phyloP scores from a whole-genome alignment of 305 asterid genomes.

The Fraxinus nigra region DNA sequence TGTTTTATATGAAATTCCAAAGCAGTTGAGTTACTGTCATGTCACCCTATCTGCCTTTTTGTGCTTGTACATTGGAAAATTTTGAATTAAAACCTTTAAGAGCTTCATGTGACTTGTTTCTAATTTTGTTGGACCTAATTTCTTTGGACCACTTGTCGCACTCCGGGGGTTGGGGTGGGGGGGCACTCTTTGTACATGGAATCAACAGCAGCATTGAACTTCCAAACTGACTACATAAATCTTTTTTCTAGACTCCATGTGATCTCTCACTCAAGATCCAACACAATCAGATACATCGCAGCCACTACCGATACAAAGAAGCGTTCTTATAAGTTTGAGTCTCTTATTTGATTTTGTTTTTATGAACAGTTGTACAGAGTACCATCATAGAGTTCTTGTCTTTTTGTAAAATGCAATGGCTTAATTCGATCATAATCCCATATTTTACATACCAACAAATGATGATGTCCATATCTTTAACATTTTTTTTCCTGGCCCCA shows the following conservation, averaged over 20 bases:
- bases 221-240: not conserved
- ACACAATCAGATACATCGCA: not conserved
- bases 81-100: not conserved
- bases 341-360: not conserved
- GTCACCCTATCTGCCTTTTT: conserved; percentile 1
- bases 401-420: conserved; percentile 9
- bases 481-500: conserved; percentile 31
- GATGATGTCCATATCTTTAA: not conserved
- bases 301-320: not conserved
- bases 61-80: conserved; percentile 11
- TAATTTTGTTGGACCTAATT: not conserved
- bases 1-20: not conserved
- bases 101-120: conserved; percentile 15
- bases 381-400: conserved; percentile 9
- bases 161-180: not conserved
- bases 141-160: not conserved
- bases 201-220: not conserved
- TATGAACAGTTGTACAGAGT: conserved; percentile 15
- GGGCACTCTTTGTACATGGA: not conserved
- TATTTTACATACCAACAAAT: conserved; percentile 13
- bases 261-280: not conserved
- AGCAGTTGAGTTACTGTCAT: not conserved
- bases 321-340: not conserved
- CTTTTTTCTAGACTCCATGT: not conserved
- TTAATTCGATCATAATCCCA: not conserved